Base-by-base conservation (phyloP, 202 grass and related monocot species). In the Schoenoplectus tabernaemontani region DNA sequence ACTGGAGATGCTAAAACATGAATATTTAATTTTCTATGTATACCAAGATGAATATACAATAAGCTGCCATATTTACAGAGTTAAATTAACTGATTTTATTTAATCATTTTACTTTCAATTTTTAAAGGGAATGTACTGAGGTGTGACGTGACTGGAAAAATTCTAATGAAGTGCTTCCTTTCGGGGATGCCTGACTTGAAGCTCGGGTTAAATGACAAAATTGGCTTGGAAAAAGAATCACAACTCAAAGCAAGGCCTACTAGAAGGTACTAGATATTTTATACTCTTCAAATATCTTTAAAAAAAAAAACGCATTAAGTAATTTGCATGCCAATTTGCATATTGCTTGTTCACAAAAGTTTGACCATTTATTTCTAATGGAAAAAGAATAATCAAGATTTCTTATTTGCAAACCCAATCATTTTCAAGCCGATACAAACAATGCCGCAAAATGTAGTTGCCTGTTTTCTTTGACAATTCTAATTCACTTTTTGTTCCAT, bases 81-180 rank as follows among this genome's bases (percentile, higher is more conserved):
- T 34, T 54, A n/a, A 75, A 54, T 53, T 56, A 75, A 34, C 46
- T 54, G 24, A 71, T 32, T 73, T 26, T 74, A 28, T 74, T 75
- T 75, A 75, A 36, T 75, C 3, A 56, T 54, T 34, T 16, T 75
- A 19, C 24, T 9, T 75, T 75, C 33, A 79, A 61, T 58, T 17
- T 87, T 84, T 76, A 17, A 34, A 88, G 86, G 86, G 12, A 88
- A 64, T 78, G 86, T 88, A 76, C 71, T 88, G 42, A 79, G 86
- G 75, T 88, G 86, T 82, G 86, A 88, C 57, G 86, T 88, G 54
- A 85, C 82, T 5, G 86, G 86, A 72, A 88, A 88, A 68, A 71
- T 88, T 85, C 82, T 88, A 12, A 88, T 88, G 86, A 88, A 88
- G 53, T 88, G 86, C 68, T 88, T 88, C 59, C 82, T 88, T 39